These are phyloP conservation scores for Neurospora sp. DNA, from an alignment of 495 filamentous ascomycete genomes.

Conservation along the genomic window DNA sequence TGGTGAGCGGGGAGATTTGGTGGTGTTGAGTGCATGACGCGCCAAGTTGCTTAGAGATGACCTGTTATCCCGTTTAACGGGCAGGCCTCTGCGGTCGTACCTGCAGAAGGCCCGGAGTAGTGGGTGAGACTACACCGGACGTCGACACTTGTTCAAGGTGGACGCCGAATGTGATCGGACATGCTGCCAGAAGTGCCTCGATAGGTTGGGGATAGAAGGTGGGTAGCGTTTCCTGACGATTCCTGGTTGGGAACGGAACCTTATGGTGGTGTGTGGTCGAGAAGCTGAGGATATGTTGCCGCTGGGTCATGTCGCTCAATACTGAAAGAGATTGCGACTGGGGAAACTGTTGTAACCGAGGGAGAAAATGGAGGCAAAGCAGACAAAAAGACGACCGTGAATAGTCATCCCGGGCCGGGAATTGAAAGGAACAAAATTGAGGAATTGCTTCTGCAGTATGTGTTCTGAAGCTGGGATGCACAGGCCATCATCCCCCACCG, in stretches of 20 bases:
- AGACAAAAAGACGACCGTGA: background rate
- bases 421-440: background rate
- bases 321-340: background rate
- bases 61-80: background rate
- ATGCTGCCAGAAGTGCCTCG: background rate
- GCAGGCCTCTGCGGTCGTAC: background rate
- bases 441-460: too few species aligned
- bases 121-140: background rate
- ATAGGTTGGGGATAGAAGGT: background rate
- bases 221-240: background rate
- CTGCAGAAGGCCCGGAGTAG: background rate
- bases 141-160: background rate
- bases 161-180: background rate
- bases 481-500: background rate
- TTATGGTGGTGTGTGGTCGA: background rate
- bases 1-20: background rate
- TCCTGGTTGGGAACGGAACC: background rate
- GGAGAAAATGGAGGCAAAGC: background rate
- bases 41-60: background rate
- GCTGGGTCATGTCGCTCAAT: background rate
- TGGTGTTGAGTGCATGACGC: background rate
- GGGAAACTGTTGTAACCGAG: background rate
- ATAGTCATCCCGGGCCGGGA: background rate
- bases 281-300: background rate
- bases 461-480: background rate